Evolutionary conservation across 75 land plant genomes (phyloP).

Genomic region (Adiantum capillusveneris): DNA sequence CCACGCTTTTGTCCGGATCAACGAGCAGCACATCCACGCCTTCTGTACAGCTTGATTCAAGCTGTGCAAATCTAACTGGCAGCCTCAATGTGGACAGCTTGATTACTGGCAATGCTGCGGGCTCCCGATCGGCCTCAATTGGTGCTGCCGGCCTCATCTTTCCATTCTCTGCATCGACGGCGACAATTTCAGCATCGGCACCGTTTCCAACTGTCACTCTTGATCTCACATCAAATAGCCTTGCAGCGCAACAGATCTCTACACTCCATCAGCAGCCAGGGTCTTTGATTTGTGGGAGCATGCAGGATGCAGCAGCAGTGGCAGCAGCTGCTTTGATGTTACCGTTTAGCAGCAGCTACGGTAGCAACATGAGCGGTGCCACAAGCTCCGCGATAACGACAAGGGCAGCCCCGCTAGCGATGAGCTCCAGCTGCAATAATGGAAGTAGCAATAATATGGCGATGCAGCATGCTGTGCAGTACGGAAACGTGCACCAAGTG

Average conservation of each 20-base stretch:
- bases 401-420: neutral
- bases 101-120: too few relatives aligned
- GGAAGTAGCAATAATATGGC: too few relatives aligned
- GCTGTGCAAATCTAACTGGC: too few relatives aligned
- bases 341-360: neutral
- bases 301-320: neutral
- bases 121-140: too few relatives aligned
- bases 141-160: neutral
- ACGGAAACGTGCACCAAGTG: too few relatives aligned
- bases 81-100: too few relatives aligned
- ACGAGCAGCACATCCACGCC: constrained; percentile 22
- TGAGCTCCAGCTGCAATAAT: neutral
- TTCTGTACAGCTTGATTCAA: too few relatives aligned
- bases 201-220: constrained; percentile 58
- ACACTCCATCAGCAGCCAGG: too few relatives aligned
- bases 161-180: constrained; percentile 19
- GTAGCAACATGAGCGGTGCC: neutral
- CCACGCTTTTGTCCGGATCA: constrained; percentile 82
- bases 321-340: neutral
- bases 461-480: too few relatives aligned
- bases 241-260: neutral
- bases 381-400: neutral
- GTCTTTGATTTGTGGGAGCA: too few relatives aligned
- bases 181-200: constrained; percentile 46
- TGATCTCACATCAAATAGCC: constrained; percentile 27